Conservation (phyloP, 108 stramenopile species). For the Fragilaria crotonensis region DNA sequence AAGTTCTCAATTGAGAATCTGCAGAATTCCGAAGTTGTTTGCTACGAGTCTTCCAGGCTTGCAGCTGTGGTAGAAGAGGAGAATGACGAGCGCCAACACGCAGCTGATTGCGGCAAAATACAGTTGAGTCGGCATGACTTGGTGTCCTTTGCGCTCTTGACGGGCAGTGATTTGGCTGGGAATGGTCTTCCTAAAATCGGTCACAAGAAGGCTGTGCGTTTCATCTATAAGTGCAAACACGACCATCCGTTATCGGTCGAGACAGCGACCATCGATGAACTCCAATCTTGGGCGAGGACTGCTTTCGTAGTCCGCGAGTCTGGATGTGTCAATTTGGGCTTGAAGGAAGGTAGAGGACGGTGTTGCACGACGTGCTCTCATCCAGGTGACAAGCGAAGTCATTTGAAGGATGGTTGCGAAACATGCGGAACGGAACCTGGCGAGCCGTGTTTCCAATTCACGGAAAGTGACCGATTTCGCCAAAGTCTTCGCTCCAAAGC, state of each 20-base stretch:
- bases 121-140: constrained; percentile 52
- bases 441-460: constrained; percentile 49
- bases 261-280: constrained; percentile 45
- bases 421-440: constrained; percentile 69
- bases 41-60: constrained; percentile 50
- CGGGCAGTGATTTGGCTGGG: constrained; percentile 71
- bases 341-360: constrained; percentile 11
- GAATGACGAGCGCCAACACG: constrained; percentile 14
- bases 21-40: constrained; percentile 40
- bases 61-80: constrained; percentile 14
- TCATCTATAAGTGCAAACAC: constrained; percentile 53
- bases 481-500: constrained; percentile 43
- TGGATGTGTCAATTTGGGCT: constrained; percentile 19
- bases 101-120: not conserved
- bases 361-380: constrained; percentile 66
- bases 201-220: constrained; percentile 62
- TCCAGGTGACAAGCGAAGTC: constrained; percentile 44
- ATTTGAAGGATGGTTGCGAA: constrained; percentile 66
- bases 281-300: constrained; percentile 44
- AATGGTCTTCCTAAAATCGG: constrained; percentile 61
- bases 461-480: constrained; percentile 45
- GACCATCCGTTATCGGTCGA: constrained; percentile 34
- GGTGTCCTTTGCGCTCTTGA: constrained; percentile 67
- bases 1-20: constrained; percentile 85
- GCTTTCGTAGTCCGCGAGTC: constrained; percentile 1